Percentiles rank a stretch among this genome's conserved stretches.
Evolutionary conservation across 1,139 yeast species (phyloP).

Genomic region (Diutina rugosa): DNA sequence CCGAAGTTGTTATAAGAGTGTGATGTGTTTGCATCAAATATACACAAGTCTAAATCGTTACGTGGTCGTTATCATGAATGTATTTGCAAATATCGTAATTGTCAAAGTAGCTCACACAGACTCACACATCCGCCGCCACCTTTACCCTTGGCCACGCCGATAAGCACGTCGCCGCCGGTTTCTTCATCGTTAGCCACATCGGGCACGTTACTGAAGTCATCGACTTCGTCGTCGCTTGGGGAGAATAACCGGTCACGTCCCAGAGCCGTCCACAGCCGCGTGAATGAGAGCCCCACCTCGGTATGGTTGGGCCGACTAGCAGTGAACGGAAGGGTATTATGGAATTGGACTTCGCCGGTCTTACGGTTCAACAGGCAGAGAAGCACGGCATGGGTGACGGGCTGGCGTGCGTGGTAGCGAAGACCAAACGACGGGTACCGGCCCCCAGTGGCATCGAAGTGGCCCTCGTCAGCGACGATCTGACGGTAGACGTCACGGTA

Average conservation of each 20-base stretch:
- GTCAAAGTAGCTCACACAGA: neutral
- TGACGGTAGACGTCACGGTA: neutral
- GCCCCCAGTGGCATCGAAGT: neutral
- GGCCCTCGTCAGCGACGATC: neutral
- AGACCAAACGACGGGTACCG: neutral
- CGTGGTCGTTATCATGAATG: neutral
- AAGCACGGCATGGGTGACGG: neutral
- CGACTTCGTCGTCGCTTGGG: neutral
- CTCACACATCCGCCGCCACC: neutral
- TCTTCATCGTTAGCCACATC: neutral
- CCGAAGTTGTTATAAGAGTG: neutral
- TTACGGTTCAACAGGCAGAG: conserved; percentile 1
- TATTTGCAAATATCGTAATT: too few relatives aligned
- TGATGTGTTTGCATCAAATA: too few relatives aligned
- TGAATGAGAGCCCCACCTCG: neutral
- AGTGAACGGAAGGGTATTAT: neutral
- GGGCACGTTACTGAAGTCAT: neutral
- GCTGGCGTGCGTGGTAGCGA: neutral
- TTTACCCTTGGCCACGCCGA: neutral
- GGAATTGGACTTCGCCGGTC: neutral
- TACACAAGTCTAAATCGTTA: neutral
- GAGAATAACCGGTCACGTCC: neutral
- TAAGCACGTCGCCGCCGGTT: neutral
- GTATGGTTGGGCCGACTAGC: neutral
- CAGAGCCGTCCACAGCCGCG: neutral